Conservation (phyloP, 2,329 filamentous ascomycete genomes). For the Trichoderma cornu-damae region DNA sequence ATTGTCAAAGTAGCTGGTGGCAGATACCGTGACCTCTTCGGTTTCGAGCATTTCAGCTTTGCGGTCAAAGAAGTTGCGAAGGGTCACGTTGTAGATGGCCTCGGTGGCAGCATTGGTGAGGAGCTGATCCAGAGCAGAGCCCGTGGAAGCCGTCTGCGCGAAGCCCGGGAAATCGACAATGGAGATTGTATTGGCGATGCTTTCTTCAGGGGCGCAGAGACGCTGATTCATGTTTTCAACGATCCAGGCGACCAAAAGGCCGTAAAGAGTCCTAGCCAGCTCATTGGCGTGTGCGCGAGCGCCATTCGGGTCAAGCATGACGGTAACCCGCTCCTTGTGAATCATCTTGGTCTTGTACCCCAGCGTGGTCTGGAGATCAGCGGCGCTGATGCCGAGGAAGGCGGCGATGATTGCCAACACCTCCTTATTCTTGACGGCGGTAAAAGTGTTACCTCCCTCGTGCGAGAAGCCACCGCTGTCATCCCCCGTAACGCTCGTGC, state of each 20-base stretch:
- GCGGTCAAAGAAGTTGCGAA: slow-evolving; percentile 93
- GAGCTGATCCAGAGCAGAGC: slow-evolving; percentile 83
- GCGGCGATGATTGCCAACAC: slow-evolving; percentile 79
- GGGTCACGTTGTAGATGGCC: slow-evolving; percentile 83
- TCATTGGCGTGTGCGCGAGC: slow-evolving; percentile 91
- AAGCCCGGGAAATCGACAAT: slow-evolving; percentile 97
- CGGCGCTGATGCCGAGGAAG: slow-evolving; percentile 81
- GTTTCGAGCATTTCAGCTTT: slow-evolving; percentile 91
- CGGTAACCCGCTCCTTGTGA: slow-evolving; percentile 92
- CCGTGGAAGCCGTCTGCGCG: slow-evolving; percentile 74
- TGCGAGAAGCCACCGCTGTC: slow-evolving; percentile 96
- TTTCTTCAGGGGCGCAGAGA: slow-evolving; percentile 79
- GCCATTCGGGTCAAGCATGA: slow-evolving; percentile 91
- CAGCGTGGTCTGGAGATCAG: slow-evolving; percentile 79
- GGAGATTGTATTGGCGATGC: slow-evolving; percentile 88
- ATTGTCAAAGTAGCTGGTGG: slow-evolving; percentile 97
- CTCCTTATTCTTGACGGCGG: slow-evolving; percentile 90
- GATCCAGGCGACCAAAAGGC: slow-evolving; percentile 86
- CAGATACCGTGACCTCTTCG: slow-evolving; percentile 83
- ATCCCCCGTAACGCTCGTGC: slow-evolving; percentile 73
- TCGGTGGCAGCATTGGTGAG: slow-evolving; percentile 93
- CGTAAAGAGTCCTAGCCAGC: slow-evolving; percentile 87
- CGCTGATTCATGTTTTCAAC: slow-evolving; percentile 89
- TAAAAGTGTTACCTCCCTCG: slow-evolving; percentile 81
- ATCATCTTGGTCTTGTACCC: slow-evolving; percentile 97